Evolutionary conservation across 441 rosid species (phyloP).

Genomic region (Geranium incanum): DNA sequence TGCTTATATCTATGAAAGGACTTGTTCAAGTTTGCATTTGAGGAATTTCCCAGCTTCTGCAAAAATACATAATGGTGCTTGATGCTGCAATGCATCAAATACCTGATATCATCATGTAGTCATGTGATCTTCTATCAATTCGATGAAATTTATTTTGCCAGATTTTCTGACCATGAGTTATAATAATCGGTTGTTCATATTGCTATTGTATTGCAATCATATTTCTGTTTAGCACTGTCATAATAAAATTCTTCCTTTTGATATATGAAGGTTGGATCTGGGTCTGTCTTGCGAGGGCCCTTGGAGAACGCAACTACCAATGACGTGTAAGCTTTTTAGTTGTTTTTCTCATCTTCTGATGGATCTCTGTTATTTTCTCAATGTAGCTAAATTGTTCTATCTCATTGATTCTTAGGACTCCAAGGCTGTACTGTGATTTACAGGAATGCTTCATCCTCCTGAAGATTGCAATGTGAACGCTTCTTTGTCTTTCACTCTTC

Average conservation of each 20-base stretch:
- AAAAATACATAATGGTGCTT: background rate
- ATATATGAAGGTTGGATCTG: conserved; percentile 74
- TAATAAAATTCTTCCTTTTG: conserved; percentile 12
- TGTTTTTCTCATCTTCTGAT: conserved; percentile 15
- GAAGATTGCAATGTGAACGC: conserved; percentile 99
- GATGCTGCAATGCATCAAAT: background rate
- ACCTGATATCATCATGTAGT: background rate
- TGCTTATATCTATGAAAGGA: background rate
- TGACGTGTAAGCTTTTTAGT: conserved; percentile 63
- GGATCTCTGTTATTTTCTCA: background rate
- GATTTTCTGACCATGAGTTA: background rate
- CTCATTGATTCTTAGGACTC: conserved; percentile 48
- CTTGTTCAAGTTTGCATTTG: background rate
- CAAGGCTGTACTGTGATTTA: conserved; percentile 70
- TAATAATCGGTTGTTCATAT: background rate
- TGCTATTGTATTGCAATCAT: background rate
- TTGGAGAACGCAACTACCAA: conserved; percentile 68
- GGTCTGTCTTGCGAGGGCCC: conserved; percentile 88
- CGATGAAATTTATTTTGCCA: background rate
- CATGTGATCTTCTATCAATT: background rate
- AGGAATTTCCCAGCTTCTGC: background rate
- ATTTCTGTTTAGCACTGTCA: background rate
- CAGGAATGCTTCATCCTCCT: conserved; percentile 88
- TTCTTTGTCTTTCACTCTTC: conserved; percentile 91
- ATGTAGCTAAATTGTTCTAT: conserved; percentile 16